Evolutionary conservation across 495 filamentous ascomycete species (phyloP).

Genomic region (Penicillium malachiteum): DNA sequence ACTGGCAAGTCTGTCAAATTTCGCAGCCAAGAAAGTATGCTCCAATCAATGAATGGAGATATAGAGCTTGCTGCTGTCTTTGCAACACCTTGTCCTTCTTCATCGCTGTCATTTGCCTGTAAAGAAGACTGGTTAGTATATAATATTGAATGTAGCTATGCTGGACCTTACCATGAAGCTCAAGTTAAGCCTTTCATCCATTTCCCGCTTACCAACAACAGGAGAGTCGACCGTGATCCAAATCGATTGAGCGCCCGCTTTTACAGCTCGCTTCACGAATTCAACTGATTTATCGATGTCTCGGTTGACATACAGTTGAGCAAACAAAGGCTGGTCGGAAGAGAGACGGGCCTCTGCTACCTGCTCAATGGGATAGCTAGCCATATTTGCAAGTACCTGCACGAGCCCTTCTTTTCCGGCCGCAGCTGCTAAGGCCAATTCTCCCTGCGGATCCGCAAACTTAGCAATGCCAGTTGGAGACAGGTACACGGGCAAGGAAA

Average conservation of each 20-base stretch:
- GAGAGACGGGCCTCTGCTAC: conserved; percentile 56
- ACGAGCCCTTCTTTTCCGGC: conserved; percentile 60
- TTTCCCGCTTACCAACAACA: conserved; percentile 60
- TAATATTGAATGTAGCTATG: neutral
- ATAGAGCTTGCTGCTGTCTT: conserved; percentile 76
- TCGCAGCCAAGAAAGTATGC: conserved; percentile 77
- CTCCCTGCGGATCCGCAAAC: conserved; percentile 76
- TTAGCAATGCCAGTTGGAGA: conserved; percentile 78
- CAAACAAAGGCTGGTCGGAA: conserved; percentile 72
- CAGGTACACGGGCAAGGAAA: conserved; percentile 72
- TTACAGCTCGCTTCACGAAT: conserved; percentile 74
- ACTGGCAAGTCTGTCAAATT: conserved; percentile 81
- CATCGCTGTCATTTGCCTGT: conserved; percentile 14
- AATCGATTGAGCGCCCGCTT: conserved; percentile 71
- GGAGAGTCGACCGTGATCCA: conserved; percentile 70
- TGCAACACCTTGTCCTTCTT: conserved; percentile 65
- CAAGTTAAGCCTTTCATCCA: conserved; percentile 64
- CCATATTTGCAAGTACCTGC: conserved; percentile 31
- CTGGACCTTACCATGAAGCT: neutral
- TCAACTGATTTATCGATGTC: conserved; percentile 73
- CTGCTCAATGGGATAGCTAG: conserved; percentile 62
- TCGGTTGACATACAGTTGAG: conserved; percentile 88
- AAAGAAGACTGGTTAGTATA: too few species aligned
- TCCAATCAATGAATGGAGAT: conserved; percentile 76
- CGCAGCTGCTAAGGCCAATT: conserved; percentile 69